Conservation (phyloP, 2,329 filamentous ascomycete species). For the Pseudonectria foliicola region DNA sequence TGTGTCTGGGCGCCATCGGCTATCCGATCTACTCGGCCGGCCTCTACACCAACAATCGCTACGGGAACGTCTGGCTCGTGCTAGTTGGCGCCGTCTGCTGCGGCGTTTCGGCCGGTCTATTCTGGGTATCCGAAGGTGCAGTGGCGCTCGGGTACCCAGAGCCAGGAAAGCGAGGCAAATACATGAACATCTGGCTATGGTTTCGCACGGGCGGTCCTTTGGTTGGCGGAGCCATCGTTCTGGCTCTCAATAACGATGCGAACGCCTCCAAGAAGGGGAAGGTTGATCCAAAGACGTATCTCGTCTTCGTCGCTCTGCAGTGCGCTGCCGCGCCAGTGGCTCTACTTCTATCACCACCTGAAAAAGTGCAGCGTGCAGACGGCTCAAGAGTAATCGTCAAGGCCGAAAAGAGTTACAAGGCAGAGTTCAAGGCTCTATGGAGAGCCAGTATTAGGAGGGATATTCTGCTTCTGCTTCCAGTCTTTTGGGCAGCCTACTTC, state of each 20-base stretch:
- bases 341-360: constrained; percentile 50
- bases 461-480: constrained; percentile 14
- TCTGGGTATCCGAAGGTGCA: constrained; percentile 30
- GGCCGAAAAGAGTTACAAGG: constrained; percentile 14
- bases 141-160: constrained; percentile 55
- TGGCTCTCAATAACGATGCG: constrained; percentile 52
- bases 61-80: constrained; percentile 36
- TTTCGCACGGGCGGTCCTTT: constrained; percentile 46
- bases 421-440: constrained; percentile 17
- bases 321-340: constrained; percentile 52
- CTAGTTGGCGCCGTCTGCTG: constrained; percentile 35
- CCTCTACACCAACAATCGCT: constrained; percentile 37
- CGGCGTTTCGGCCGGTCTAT: constrained; percentile 30
- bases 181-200: constrained; percentile 59
- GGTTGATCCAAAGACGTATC: constrained; percentile 58
- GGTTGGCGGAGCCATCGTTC: constrained; percentile 56
- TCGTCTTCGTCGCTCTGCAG: constrained; percentile 61
- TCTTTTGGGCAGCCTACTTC: constrained; percentile 23
- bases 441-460: constrained; percentile 12
- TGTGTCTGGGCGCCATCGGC: constrained; percentile 36
- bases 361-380: constrained; percentile 54
- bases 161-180: constrained; percentile 51
- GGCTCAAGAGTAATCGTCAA: constrained; percentile 30
- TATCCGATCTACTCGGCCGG: constrained; percentile 37
- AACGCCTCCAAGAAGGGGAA: constrained; percentile 42